Conservation (phyloP, 805 yeast species). For the Candida palmyrensis region DNA sequence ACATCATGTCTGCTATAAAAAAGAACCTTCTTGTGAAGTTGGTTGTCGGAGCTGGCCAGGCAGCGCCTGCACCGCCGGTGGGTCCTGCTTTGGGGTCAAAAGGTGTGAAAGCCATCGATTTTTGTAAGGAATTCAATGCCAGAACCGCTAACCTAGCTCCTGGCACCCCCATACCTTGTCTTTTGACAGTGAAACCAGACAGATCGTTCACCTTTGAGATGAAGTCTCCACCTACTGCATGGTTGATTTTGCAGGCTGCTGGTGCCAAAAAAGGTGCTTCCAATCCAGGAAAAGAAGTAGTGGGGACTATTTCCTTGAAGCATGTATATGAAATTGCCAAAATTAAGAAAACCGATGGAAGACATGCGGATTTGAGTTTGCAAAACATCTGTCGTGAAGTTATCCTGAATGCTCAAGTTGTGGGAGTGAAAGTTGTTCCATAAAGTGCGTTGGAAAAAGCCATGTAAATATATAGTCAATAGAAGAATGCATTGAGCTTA, state of each 20-base stretch:
- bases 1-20: constrained; percentile 19
- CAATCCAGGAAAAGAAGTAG: constrained; percentile 51
- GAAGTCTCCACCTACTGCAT: constrained; percentile 90
- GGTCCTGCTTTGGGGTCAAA: constrained; percentile 98
- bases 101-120: constrained; percentile 97
- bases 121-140: constrained; percentile 97
- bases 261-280: constrained; percentile 76
- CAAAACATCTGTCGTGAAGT: constrained; percentile 77
- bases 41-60: constrained; percentile 95
- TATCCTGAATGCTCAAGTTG: constrained; percentile 81
- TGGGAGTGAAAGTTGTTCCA: constrained; percentile 80
- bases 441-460: constrained; percentile 21
- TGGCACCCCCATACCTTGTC: constrained; percentile 86
- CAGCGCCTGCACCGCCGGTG: constrained; percentile 98
- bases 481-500: too few relatives aligned
- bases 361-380: constrained; percentile 65
- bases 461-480: too few relatives aligned
- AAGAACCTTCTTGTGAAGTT: constrained; percentile 76
- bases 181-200: constrained; percentile 86
- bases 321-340: constrained; percentile 94
- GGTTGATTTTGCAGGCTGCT: constrained; percentile 77
- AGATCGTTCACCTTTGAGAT: constrained; percentile 80
- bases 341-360: constrained; percentile 81
- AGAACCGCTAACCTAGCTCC: constrained; percentile 84
- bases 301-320: constrained; percentile 71